Conservation (phyloP, 768 basidiomycete species). For the Termitomyces sp. region DNA sequence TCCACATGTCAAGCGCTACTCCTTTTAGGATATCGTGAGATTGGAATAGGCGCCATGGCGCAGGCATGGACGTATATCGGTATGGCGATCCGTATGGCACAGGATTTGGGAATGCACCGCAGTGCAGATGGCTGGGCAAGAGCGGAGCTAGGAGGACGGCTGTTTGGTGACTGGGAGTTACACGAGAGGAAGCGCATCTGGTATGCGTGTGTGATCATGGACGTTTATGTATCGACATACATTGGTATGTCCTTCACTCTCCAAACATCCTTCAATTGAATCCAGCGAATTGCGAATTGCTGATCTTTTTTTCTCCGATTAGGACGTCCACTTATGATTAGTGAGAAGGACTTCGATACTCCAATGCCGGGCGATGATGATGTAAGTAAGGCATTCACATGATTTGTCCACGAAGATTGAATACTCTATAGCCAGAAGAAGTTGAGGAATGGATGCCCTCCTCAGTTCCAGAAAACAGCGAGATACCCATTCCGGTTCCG, state of each 20-base stretch:
- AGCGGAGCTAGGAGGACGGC: constrained; percentile 42
- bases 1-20: constrained; percentile 77
- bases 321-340: constrained; percentile 71
- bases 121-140: constrained; percentile 75
- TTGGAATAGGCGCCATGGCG: constrained; percentile 87
- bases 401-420: background rate
- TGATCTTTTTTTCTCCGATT: constrained; percentile 3
- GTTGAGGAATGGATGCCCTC: constrained; percentile 42
- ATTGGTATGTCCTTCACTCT: constrained; percentile 42
- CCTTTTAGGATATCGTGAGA: constrained; percentile 77
- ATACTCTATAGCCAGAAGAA: constrained; percentile 50
- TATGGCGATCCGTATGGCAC: constrained; percentile 90
- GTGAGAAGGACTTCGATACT: constrained; percentile 74
- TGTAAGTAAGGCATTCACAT: constrained; percentile 25
- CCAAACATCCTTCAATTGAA: background rate
- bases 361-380: constrained; percentile 55
- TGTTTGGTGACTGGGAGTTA: constrained; percentile 59
- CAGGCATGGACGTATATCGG: constrained; percentile 83
- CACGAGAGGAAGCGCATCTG: constrained; percentile 70
- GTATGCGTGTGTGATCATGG: constrained; percentile 75
- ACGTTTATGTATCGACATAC: constrained; percentile 74
- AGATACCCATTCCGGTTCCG: constrained; percentile 28
- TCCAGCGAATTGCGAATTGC: background rate
- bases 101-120: constrained; percentile 81
- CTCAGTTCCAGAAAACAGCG: constrained; percentile 22